Base-by-base conservation (phyloP, 2,329 filamentous ascomycete species). In the Lachnellula suecica region DNA sequence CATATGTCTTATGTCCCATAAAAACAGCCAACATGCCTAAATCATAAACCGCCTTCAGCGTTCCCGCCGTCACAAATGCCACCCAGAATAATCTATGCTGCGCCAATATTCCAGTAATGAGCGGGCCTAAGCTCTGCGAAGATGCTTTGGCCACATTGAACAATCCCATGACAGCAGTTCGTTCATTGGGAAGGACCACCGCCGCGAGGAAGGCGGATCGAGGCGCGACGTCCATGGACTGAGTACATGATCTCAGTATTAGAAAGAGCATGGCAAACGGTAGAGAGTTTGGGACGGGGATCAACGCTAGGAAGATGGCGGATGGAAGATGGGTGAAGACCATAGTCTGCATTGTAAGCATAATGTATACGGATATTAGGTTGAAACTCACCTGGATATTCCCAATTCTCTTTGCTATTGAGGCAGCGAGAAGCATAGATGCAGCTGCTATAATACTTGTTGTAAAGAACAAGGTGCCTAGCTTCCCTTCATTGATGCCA, bases 261-360 rank as follows among this genome's bases (percentile, higher is more conserved):
- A 89, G 72, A 51, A 90, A 80, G 0, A 75, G 66, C 42, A 88
- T 74, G 0, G 85, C 78, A 4, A 84, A 55, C 10, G 72, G 72
- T 0, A 83, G 69, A 3, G 74, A 72, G 19, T 72, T 67, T 0
- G 84, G 82, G 1, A 85, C 61, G 0, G 83, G 81, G 20, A 90
- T 81, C 19, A 89, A 68, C 13, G 80, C 73, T 1, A 89, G 76
- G 58, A 84, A 85, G 23, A 89, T 69, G 7, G 86, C 75, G 0
- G 85, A 88, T 0, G 87, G 87, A 0, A 90, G 72, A 60, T 90
- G 86, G 0, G 86, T 89, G 63, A 88, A 87, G 8, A 88, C 85
- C 87, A 90, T 90, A 1, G 86, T 89, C 74, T 83, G 55, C 1
- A 31, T 5, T 4, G 17, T 43, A 9, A 24, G 29, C 17, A 41